phyloP scores from a whole-genome alignment of 1,284 basidiomycete species.

The Cryptococcus sp. region DNA sequence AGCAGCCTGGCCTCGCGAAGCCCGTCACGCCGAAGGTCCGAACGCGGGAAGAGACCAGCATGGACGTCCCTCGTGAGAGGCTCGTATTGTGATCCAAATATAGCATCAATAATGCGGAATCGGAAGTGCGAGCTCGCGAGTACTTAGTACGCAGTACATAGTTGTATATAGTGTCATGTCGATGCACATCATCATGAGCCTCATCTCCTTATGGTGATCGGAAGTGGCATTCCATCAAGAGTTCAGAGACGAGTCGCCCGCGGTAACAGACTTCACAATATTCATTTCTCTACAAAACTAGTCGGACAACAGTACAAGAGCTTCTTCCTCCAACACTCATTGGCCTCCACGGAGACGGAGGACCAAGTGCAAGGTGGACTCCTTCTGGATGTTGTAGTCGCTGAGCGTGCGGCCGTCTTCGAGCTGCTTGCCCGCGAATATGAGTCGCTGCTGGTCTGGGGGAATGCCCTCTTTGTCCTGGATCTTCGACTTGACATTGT shows the following conservation, averaged over 20 bases:
- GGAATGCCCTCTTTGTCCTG: slow-evolving; percentile 59
- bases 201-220: no score
- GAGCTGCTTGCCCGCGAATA: slow-evolving; percentile 88
- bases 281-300: no score
- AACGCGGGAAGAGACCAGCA: slow-evolving; percentile 38
- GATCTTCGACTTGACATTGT: slow-evolving; percentile 63
- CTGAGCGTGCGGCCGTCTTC: slow-evolving; percentile 59
- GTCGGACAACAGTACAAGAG: not conserved
- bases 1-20: slow-evolving; percentile 24
- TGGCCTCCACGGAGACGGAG: slow-evolving; percentile 41
- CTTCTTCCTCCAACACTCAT: slow-evolving; percentile 13
- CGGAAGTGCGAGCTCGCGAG: no score
- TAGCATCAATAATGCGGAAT: no score
- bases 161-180: no score
- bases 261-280: no score
- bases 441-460: slow-evolving; percentile 81
- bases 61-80: slow-evolving; percentile 17
- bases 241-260: not conserved
- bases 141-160: no score
- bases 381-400: slow-evolving; percentile 44
- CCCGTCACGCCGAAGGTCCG: slow-evolving; percentile 41
- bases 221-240: no score
- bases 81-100: no score
- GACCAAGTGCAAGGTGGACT: slow-evolving; percentile 54
- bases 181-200: not conserved